These are phyloP conservation scores for Starmera dryadoides DNA, from an alignment of 805 yeast genomes.

Conservation along the genomic window DNA sequence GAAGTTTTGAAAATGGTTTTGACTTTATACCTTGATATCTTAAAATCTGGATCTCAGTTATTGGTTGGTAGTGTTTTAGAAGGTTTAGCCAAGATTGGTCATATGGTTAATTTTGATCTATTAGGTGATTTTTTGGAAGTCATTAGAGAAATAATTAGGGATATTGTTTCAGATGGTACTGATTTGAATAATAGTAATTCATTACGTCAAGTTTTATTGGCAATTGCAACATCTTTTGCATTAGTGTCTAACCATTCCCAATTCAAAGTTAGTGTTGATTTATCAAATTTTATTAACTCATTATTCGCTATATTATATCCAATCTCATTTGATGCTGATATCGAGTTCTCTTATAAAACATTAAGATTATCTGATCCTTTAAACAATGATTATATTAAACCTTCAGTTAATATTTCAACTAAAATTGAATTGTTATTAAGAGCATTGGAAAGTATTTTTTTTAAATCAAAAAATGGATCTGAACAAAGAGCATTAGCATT, in stretches of 20 bases:
- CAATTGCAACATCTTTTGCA: slow-evolving; percentile 87
- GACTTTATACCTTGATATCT: slow-evolving; percentile 67
- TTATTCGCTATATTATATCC: slow-evolving; percentile 64
- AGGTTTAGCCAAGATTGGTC: slow-evolving; percentile 86
- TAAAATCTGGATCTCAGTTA: slow-evolving; percentile 54
- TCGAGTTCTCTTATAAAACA: slow-evolving; percentile 80
- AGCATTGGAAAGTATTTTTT: slow-evolving; percentile 75
- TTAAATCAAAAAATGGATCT: slow-evolving; percentile 64
- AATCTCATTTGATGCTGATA: slow-evolving; percentile 69
- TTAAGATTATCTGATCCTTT: slow-evolving; percentile 77
- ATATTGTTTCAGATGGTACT: slow-evolving; percentile 34
- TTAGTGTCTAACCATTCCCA: slow-evolving; percentile 68
- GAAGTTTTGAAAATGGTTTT: slow-evolving; percentile 71
- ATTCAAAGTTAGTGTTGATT: slow-evolving; percentile 70
- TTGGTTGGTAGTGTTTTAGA: slow-evolving; percentile 85
- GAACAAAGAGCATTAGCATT: slow-evolving; percentile 69
- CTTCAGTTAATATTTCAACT: slow-evolving; percentile 80
- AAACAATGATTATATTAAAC: slow-evolving; percentile 38
- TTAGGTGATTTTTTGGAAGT: slow-evolving; percentile 91
- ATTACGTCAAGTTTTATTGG: slow-evolving; percentile 67
- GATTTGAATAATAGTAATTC: slow-evolving; percentile 36
- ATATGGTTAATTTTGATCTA: slow-evolving; percentile 85
- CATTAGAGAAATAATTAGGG: slow-evolving; percentile 69
- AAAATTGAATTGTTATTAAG: slow-evolving; percentile 77
- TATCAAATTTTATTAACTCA: slow-evolving; percentile 71